Evolutionary conservation across 495 filamentous ascomycete species (phyloP).

Genomic region (Aspergillus leporis): DNA sequence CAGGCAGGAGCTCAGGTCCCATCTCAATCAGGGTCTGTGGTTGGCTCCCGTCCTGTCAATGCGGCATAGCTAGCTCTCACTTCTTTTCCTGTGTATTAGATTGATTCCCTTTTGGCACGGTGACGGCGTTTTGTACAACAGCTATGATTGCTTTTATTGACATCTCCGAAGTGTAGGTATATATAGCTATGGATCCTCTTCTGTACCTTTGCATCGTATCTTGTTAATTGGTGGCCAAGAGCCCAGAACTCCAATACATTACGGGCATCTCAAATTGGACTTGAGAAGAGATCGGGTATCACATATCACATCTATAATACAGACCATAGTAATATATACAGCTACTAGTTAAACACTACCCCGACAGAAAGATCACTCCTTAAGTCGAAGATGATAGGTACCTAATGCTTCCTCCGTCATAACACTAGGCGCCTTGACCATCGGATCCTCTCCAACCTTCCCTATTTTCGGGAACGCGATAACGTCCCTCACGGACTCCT

Average conservation of each 20-base stretch:
- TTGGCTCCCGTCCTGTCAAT: slow-evolving; percentile 6
- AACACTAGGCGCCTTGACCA: slow-evolving; percentile 71
- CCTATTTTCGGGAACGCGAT: slow-evolving; percentile 95
- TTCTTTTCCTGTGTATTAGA: slow-evolving; percentile 16
- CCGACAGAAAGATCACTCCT: slow-evolving; percentile 14
- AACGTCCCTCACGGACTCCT: slow-evolving; percentile 79
- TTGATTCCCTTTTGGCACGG: slow-evolving; percentile 14
- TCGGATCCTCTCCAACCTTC: slow-evolving; percentile 74
- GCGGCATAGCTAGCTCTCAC: neutral
- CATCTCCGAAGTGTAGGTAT: slow-evolving; percentile 10
- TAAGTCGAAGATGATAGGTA: slow-evolving; percentile 62
- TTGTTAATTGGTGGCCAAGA: neutral
- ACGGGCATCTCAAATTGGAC: neutral
- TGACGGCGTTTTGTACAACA: slow-evolving; percentile 23
- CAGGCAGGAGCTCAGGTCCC: neutral
- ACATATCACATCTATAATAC: slow-evolving; percentile 15
- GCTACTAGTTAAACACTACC: neutral
- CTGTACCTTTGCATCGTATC: neutral
- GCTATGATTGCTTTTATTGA: slow-evolving; percentile 5
- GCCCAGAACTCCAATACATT: neutral
- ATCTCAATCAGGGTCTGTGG: neutral
- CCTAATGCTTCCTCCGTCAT: slow-evolving; percentile 64
- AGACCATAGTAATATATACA: slow-evolving; percentile 3
- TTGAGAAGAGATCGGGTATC: slow-evolving; percentile 14
- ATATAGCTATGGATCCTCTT: neutral